These are phyloP conservation scores for Nicotiana obtusifolia DNA, from an alignment of 257 asterid species.

Conservation along the genomic window DNA sequence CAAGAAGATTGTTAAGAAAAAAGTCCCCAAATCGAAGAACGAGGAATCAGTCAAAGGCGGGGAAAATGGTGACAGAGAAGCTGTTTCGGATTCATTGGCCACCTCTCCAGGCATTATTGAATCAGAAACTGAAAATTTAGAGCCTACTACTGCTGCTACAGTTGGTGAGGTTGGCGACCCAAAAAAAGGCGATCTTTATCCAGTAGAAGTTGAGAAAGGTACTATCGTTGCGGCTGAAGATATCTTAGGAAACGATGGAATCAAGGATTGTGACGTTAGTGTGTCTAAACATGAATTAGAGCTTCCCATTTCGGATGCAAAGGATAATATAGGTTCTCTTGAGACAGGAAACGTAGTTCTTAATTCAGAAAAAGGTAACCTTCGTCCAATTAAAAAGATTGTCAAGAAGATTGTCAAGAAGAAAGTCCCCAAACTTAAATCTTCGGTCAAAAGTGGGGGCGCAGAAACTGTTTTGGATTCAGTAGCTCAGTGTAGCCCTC, in stretches of 20 bases:
- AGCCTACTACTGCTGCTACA: conserved; percentile 15
- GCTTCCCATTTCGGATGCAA: conserved; percentile 13
- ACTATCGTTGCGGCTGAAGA: background rate
- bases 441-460: background rate
- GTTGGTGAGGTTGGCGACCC: conserved; percentile 13
- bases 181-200: conserved; percentile 1
- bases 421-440: conserved; percentile 47
- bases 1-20: conserved; percentile 56
- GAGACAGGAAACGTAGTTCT: conserved; percentile 6
- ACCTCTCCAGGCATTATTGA: background rate
- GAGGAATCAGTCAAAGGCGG: conserved; percentile 12
- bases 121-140: background rate
- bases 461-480: background rate
- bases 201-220: conserved; percentile 18
- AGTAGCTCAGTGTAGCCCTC: background rate
- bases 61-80: background rate
- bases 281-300: conserved; percentile 1
- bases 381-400: conserved; percentile 22
- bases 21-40: conserved; percentile 45
- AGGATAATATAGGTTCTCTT: conserved; percentile 7
- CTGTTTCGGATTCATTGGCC: background rate
- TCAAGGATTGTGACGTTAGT: conserved; percentile 12
- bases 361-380: background rate
- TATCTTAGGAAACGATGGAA: background rate
- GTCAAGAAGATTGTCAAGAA: conserved; percentile 62